Evolutionary conservation across 176 grass and related monocot species (phyloP).

Genomic region (Cocos nucifera): DNA sequence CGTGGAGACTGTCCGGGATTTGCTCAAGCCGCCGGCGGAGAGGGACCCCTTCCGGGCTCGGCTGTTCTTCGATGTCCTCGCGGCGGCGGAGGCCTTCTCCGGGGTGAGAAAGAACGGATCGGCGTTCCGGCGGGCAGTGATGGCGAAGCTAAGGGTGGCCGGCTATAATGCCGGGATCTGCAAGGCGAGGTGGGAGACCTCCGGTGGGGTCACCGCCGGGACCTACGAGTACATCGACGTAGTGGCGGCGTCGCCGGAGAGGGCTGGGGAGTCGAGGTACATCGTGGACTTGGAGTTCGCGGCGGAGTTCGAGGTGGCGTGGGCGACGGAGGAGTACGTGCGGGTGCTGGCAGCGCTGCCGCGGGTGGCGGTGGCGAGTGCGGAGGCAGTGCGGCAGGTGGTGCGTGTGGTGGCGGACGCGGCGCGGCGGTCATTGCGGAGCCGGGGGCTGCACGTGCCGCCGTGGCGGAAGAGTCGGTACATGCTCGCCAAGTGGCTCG

Average conservation of each 20-base stretch:
- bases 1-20: conserved; percentile 26
- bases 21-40: conserved; percentile 39
- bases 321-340: conserved; percentile 54
- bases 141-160: conserved; percentile 25
- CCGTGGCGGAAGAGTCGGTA: conserved; percentile 81
- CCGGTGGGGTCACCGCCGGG: conserved; percentile 37
- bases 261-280: conserved; percentile 31
- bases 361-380: conserved; percentile 41
- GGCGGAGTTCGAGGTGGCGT: conserved; percentile 60
- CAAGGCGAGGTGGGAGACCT: conserved; percentile 56
- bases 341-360: conserved; percentile 37
- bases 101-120: conserved; percentile 21
- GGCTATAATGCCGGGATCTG: conserved; percentile 89
- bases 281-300: conserved; percentile 84
- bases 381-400: conserved; percentile 45
- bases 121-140: conserved; percentile 46
- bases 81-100: conserved; percentile 28
- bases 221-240: conserved; percentile 95
- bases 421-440: conserved; percentile 45
- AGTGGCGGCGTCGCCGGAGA: conserved; percentile 8
- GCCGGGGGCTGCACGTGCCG: conserved; percentile 60
- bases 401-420: conserved; percentile 48
- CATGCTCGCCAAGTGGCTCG: conserved; percentile 97
- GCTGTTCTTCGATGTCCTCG: conserved; percentile 32
- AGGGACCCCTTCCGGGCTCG: conserved; percentile 52